Base-by-base conservation (phyloP, 2,329 filamentous ascomycete species). In the Juglanconis oblonga region DNA sequence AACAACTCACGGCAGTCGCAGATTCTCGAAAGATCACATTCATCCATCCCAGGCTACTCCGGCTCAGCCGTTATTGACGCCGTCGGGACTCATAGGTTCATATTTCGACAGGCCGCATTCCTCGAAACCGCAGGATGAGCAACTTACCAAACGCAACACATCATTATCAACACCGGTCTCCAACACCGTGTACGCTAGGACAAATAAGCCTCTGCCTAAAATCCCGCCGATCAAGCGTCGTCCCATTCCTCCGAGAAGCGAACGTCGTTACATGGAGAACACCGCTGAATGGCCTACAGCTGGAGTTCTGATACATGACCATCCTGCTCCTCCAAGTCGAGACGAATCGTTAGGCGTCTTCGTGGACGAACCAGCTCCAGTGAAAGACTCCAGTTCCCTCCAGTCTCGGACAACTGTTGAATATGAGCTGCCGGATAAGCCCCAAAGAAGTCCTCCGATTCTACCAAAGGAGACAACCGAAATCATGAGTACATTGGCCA, bases 211-310 rank as follows among this genome's bases (percentile, higher is more conserved):
- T 17, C 33, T 52, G 7, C 61, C 38, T 2, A 50, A 52, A 14
- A 9, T 52, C 17, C 61, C 58, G 3, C 17, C 54, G 29, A 38
- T 52, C 1, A 32, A 40, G 33, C 59, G 55, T 24, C 55, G 54
- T 11, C 55, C 62, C 13, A 36, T 63, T 14, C 62, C 62, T 7
- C 40, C 9, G 33, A 63, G 62, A 35, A 63, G 59, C 35, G 45
- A 17, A 54, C 62, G 59, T 47, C 62, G 62, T 48, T 59, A 59
- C 52, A 63, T 63, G 62, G 38, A 62, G 17, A 61, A 63, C 14
- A 63, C 62, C 13, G 60, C 62, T 35, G 58, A 63, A 33, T 63
- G 62, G 62, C 62, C 62, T 8, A 63, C 62, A 53, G 59, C 62
- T 59, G 59, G 62, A 49, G 55, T 62, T n/a, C 17, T 63, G 52